Percentiles rank a stretch among this genome's conserved stretches.
Evolutionary conservation across 1,284 basidiomycete species (phyloP).

Genomic region (Irpex lacteus): DNA sequence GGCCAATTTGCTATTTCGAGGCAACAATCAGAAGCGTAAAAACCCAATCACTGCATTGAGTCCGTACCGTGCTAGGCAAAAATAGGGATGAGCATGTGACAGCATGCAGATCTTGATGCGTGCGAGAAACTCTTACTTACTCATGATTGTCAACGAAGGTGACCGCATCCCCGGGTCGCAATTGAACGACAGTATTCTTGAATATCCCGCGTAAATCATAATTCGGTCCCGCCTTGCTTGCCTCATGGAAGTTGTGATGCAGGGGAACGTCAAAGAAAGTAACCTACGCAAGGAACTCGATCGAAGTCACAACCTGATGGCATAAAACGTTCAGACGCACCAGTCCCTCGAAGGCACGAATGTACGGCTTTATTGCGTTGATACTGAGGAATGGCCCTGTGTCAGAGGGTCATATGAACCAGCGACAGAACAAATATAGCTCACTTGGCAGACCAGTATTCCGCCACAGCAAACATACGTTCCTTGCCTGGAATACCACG

Average conservation of each 20-base stretch:
- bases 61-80: conserved; percentile 49
- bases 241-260: conserved; percentile 68
- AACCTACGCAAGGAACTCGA: conserved; percentile 38
- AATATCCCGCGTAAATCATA: conserved; percentile 70
- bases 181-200: conserved; percentile 52
- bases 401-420: background rate
- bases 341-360: conserved; percentile 59
- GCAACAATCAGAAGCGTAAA: conserved; percentile 8
- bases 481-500: conserved; percentile 42
- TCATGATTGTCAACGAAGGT: conserved; percentile 86
- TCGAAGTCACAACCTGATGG: background rate
- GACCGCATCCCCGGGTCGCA: conserved; percentile 67
- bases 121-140: conserved; percentile 37
- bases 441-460: conserved; percentile 72
- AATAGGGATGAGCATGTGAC: background rate
- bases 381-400: conserved; percentile 37
- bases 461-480: conserved; percentile 69
- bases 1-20: conserved; percentile 59
- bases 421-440: conserved; percentile 19
- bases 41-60: background rate
- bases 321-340: conserved; percentile 32
- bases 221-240: conserved; percentile 52
- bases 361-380: conserved; percentile 50
- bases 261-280: conserved; percentile 81
- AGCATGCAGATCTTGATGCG: conserved; percentile 1